Percentiles rank a stretch among this genome's conserved stretches.
These are phyloP conservation scores for Russula sp. DNA, from an alignment of 768 basidiomycete species.

Conservation along the genomic window DNA sequence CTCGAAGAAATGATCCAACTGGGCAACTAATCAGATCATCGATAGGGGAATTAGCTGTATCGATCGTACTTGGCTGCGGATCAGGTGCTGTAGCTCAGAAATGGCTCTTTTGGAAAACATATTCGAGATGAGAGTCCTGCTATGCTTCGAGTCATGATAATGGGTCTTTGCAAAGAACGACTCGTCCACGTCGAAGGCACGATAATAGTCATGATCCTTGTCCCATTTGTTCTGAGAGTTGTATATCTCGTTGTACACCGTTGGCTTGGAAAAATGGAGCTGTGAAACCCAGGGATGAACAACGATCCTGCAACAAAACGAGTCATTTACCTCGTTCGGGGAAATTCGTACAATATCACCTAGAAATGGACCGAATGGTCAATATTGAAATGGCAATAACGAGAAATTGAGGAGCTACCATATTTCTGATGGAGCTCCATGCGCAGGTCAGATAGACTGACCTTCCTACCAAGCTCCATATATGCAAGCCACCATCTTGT, in stretches of 20 bases:
- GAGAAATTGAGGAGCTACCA: background rate
- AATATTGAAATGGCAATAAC: background rate
- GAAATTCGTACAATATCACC: constrained; percentile 17
- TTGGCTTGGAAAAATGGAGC: constrained; percentile 15
- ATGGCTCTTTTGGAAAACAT: constrained; percentile 38
- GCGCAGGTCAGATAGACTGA: constrained; percentile 14
- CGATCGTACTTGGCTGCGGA: constrained; percentile 31
- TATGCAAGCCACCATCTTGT: constrained; percentile 20
- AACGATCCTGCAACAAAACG: background rate
- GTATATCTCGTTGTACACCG: constrained; percentile 18
- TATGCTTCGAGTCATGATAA: constrained; percentile 31
- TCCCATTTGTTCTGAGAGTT: constrained; percentile 28
- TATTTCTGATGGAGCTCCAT: constrained; percentile 11
- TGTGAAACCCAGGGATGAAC: background rate
- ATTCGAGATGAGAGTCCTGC: constrained; percentile 32
- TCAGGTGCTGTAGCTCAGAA: constrained; percentile 33
- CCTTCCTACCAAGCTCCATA: constrained; percentile 4
- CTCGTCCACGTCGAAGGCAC: constrained; percentile 33
- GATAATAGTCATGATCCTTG: constrained; percentile 37
- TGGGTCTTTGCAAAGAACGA: constrained; percentile 36
- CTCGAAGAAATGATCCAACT: constrained; percentile 33
- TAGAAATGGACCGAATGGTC: background rate
- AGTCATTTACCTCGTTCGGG: constrained; percentile 10
- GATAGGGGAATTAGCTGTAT: background rate
- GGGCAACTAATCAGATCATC: background rate